Conservation (phyloP, 2,329 filamentous ascomycete genomes). For the Exophiala bonariae region DNA sequence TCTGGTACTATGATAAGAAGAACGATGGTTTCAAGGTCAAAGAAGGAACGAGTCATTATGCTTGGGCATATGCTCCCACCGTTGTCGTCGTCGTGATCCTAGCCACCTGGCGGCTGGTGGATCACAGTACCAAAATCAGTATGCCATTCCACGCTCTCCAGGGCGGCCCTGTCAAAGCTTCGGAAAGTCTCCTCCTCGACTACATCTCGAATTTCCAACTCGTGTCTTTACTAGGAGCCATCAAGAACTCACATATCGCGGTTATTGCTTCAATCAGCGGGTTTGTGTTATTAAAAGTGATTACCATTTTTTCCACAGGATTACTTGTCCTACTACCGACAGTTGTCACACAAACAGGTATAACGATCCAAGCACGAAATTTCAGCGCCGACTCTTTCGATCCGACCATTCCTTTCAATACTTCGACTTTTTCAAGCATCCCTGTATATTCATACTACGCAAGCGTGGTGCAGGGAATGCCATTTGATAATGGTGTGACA, state of each 20-base stretch:
- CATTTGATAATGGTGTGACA: constrained; percentile 22
- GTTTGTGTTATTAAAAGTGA: constrained; percentile 33
- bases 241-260: constrained; percentile 34
- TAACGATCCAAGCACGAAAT: constrained; percentile 9
- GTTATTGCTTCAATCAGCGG: constrained; percentile 31
- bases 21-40: constrained; percentile 22
- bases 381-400: constrained; percentile 18
- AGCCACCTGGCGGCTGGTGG: constrained; percentile 35
- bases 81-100: constrained; percentile 32
- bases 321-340: constrained; percentile 32
- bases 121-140: constrained; percentile 33
- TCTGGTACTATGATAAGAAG: constrained; percentile 19
- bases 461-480: constrained; percentile 21
- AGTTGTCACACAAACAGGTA: constrained; percentile 12
- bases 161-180: constrained; percentile 25
- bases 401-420: constrained; percentile 9
- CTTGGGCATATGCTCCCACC: constrained; percentile 28
- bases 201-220: constrained; percentile 34
- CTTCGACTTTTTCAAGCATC: constrained; percentile 17
- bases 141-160: constrained; percentile 36
- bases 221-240: constrained; percentile 30
- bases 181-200: constrained; percentile 34
- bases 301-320: constrained; percentile 31
- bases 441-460: constrained; percentile 27
- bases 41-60: constrained; percentile 22